Conservation (phyloP, 371 early-diverging fungal genomes). For the Mortierella sp. region DNA sequence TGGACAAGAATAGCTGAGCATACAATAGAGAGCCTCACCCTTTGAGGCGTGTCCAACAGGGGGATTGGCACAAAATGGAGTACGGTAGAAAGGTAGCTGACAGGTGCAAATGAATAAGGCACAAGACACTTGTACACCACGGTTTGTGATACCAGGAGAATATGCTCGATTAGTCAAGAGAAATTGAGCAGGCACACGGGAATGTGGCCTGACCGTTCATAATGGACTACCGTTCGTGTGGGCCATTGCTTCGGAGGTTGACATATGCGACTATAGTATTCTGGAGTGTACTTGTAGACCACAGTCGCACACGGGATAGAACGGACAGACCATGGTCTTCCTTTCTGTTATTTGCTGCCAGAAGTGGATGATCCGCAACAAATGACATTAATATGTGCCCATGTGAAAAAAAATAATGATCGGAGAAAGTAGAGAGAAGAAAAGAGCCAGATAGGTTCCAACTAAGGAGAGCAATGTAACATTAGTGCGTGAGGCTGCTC, state of each 20-base stretch:
- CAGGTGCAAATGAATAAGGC: background rate
- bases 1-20: background rate
- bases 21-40: background rate
- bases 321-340: slow-evolving; percentile 8
- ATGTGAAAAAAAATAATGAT: slow-evolving; percentile 8
- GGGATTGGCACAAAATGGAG: background rate
- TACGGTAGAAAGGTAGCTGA: background rate
- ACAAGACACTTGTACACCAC: background rate
- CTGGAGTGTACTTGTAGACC: background rate
- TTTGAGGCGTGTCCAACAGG: background rate
- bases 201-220: slow-evolving; percentile 27
- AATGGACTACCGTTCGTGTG: background rate
- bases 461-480: background rate
- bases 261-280: background rate
- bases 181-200: background rate
- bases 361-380: slow-evolving; percentile 7
- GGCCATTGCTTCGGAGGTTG: background rate
- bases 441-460: slow-evolving; percentile 21
- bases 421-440: background rate
- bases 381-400: background rate
- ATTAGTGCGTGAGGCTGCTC: background rate
- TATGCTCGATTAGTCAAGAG: slow-evolving; percentile 1
- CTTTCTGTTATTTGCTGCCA: background rate
- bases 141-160: slow-evolving; percentile 4
- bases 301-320: background rate